These are phyloP conservation scores for Rhododendron molle DNA, from an alignment of 148 eudicot genomes.

Conservation along the genomic window DNA sequence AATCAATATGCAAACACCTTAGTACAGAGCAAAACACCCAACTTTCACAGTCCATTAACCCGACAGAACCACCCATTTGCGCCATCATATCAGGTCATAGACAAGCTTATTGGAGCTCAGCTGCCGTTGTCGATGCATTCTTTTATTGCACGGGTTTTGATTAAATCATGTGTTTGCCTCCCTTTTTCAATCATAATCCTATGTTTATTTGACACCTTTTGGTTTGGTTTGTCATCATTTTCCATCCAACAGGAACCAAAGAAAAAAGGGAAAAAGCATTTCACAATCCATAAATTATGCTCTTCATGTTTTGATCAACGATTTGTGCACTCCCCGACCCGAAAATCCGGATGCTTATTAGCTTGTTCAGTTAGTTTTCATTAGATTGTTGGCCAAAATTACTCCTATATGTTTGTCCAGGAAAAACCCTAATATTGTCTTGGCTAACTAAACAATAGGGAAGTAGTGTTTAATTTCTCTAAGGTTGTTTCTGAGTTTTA, in stretches of 20 bases:
- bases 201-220: not conserved
- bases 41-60: not conserved
- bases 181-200: not conserved
- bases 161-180: not conserved
- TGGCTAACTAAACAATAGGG: too few relatives aligned
- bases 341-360: too few relatives aligned
- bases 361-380: not conserved
- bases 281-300: not conserved
- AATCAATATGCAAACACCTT: too few relatives aligned
- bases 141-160: not conserved
- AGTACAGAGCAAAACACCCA: not conserved
- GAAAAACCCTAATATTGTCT: too few relatives aligned
- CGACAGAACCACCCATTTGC: not conserved
- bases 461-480: too few relatives aligned
- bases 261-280: not conserved
- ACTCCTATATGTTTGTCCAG: too few relatives aligned
- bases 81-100: not conserved
- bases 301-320: not conserved
- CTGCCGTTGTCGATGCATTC: not conserved
- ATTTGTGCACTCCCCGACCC: too few relatives aligned
- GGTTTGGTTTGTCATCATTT: not conserved
- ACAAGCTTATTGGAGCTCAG: not conserved
- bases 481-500: not conserved
- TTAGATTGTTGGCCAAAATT: too few relatives aligned
- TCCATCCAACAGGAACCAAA: not conserved